These are phyloP conservation scores for Candida qinlingensis DNA, from an alignment of 805 yeast species.

Conservation along the genomic window DNA sequence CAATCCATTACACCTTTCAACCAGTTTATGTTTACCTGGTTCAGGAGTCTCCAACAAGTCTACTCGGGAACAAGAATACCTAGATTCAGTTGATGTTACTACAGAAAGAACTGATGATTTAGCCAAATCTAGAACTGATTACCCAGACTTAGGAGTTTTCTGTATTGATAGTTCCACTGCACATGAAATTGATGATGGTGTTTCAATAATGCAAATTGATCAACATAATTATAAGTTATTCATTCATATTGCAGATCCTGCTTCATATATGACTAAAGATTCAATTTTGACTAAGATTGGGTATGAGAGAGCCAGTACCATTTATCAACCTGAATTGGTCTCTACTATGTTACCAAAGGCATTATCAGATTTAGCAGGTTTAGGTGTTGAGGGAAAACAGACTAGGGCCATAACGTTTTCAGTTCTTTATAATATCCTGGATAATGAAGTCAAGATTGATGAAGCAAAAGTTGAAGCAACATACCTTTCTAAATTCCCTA, in stretches of 20 bases:
- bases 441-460: conserved; percentile 18
- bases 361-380: conserved; percentile 45
- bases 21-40: conserved; percentile 39
- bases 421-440: conserved; percentile 24
- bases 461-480: conserved; percentile 36
- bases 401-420: conserved; percentile 48
- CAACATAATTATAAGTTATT: conserved; percentile 39
- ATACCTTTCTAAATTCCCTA: conserved; percentile 39
- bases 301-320: conserved; percentile 53
- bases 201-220: conserved; percentile 45
- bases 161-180: conserved; percentile 82
- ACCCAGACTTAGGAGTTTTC: conserved; percentile 49
- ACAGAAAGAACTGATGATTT: conserved; percentile 11
- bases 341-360: conserved; percentile 65
- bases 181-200: conserved; percentile 91
- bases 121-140: conserved; percentile 32
- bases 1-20: conserved; percentile 52
- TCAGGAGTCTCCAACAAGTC: conserved; percentile 38
- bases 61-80: conserved; percentile 39
- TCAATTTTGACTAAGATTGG: conserved; percentile 48
- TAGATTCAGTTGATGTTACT: conserved; percentile 27
- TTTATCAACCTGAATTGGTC: conserved; percentile 65
- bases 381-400: conserved; percentile 36
- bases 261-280: conserved; percentile 46
- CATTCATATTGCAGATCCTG: conserved; percentile 85